Evolutionary conservation across 352 stramenopile species (phyloP).

Genomic region (Phytophthora rubi): DNA sequence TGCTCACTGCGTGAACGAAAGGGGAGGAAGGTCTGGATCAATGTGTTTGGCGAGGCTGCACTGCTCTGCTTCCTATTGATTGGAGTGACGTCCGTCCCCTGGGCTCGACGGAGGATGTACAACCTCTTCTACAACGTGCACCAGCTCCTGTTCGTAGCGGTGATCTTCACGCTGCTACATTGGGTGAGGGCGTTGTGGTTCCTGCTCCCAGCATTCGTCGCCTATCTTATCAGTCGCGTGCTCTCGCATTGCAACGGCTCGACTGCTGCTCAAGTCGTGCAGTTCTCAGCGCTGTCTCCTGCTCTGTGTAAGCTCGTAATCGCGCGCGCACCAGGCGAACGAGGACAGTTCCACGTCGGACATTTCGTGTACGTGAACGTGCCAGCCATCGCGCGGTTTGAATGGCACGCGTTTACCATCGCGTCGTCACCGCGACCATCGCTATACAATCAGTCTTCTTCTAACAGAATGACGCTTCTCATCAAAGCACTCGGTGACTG

Average conservation of each 20-base stretch:
- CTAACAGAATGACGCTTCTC: constrained; percentile 44
- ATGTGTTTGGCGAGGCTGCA: constrained; percentile 54
- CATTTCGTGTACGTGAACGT: constrained; percentile 59
- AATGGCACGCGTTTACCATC: constrained; percentile 64
- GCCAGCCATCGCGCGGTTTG: constrained; percentile 41
- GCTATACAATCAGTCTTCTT: constrained; percentile 1
- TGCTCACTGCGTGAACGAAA: constrained; percentile 29
- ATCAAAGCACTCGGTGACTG: constrained; percentile 55
- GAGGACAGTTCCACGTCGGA: constrained; percentile 34
- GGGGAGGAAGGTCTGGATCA: constrained; percentile 49
- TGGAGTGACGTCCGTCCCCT: constrained; percentile 46
- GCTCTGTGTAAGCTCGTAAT: constrained; percentile 47
- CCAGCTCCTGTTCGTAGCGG: constrained; percentile 47
- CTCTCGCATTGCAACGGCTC: constrained; percentile 40
- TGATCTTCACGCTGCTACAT: constrained; percentile 49
- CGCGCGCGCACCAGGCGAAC: not conserved
- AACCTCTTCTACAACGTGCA: constrained; percentile 54
- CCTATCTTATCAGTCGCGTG: constrained; percentile 45
- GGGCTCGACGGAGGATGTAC: constrained; percentile 45
- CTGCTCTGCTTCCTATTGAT: constrained; percentile 50
- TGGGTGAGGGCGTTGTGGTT: constrained; percentile 40
- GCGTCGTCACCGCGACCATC: constrained; percentile 41
- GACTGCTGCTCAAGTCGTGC: constrained; percentile 22
- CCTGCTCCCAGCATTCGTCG: constrained; percentile 38
- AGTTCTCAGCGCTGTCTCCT: constrained; percentile 33